Percentiles rank a stretch among this genome's conserved stretches.
phyloP scores from a whole-genome alignment of 345 rosid species.

The thale cress (Arabidopsis thaliana) region TAIR10.1 NC_003075.7:2757501-2758000 shows the following conservation, averaged over 20 bases:
- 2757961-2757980: slow-evolving; percentile 68
- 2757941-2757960: slow-evolving; percentile 44
- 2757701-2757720: slow-evolving; percentile 71
- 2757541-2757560: slow-evolving; percentile 66
- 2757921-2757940: slow-evolving; percentile 58
- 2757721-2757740: slow-evolving; percentile 78
- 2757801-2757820: slow-evolving; percentile 75
- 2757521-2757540: slow-evolving; percentile 69
- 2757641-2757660: slow-evolving; percentile 69
- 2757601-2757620: slow-evolving; percentile 98
- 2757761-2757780: slow-evolving; percentile 72
- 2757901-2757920: slow-evolving; percentile 48
- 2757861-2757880: slow-evolving; percentile 81
- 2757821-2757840: slow-evolving; percentile 69
- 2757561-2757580: slow-evolving; percentile 73
- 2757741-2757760: slow-evolving; percentile 58
- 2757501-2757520: slow-evolving; percentile 60
- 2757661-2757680: slow-evolving; percentile 70
- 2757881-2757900: slow-evolving; percentile 61
- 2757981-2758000: slow-evolving; percentile 71
- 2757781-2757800: slow-evolving; percentile 78
- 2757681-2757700: slow-evolving; percentile 76
- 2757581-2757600: slow-evolving; percentile 72
- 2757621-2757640: slow-evolving; percentile 82
- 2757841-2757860: slow-evolving; percentile 67